Evolutionary conservation across 75 land plant species (phyloP), one percentile per base, ranked within the genome.

Genomic region (Chamaecyparis obtusa): DNA sequence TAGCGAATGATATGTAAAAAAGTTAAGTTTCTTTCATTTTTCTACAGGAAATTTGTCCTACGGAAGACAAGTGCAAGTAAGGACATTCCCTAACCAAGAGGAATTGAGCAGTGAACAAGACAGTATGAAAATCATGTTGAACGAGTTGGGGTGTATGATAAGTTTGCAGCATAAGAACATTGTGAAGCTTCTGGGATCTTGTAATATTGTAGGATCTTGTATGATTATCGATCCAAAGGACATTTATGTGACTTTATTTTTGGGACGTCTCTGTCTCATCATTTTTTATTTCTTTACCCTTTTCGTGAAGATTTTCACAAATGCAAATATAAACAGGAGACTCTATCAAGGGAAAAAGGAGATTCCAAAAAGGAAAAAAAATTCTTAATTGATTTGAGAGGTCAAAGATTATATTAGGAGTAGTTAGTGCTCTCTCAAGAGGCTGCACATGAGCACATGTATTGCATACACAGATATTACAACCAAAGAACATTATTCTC

Each of bases 181-280:
- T 21, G 91, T 97, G 80, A 95, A 90, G 88, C 86, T 97, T 2
- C 79, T 93, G 37, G 96, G 97, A 7, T 94, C 77, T 49, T 95
- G 94, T 48, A 9, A 10, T 71, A 74, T 87, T 5, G 82, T 11
- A 90, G 11, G 17, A 54, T 49, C 89, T 90, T 95, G 57, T 92
- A 95, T 69, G 93, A 97, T 85, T 97, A 89, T 87, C 55, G 94
- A 76, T 87, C 92, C 41, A 94, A 91, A 19, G 97, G 99, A 2
- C 91, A 91, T 85, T 85, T 19, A 94, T 44, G 89, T 87, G 11
- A 88, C 71, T 11, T 60, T 4, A 7, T 60, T 60, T 60, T 21
- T 6, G 67, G 67, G 21, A 60, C 2, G 5, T 5, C 21, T 17
- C 24, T 21, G 0, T 19, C 4, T 56, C 17, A 2, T 60, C 24